phyloP scores from a whole-genome alignment of 371 early-diverging fungal species.

The Mucor sp. region DNA sequence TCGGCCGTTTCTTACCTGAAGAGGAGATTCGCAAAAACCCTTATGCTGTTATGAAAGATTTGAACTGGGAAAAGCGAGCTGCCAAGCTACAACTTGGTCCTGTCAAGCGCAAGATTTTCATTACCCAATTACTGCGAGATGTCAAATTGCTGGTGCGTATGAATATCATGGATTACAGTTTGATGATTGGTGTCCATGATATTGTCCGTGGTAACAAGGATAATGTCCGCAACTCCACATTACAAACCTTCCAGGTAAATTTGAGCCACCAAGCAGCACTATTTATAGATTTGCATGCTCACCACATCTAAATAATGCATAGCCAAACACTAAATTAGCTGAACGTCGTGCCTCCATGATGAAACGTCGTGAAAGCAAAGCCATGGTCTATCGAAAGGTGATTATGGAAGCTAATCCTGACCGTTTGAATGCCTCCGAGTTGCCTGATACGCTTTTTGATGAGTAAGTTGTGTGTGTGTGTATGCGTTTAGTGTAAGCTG shows the following conservation, averaged over 20 bases:
- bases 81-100: slow-evolving; percentile 83
- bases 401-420: slow-evolving; percentile 73
- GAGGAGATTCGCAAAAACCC: slow-evolving; percentile 78
- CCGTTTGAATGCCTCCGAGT: slow-evolving; percentile 54
- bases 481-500: background rate
- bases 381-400: slow-evolving; percentile 68
- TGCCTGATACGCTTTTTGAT: slow-evolving; percentile 49
- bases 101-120: slow-evolving; percentile 70
- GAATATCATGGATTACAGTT: slow-evolving; percentile 89
- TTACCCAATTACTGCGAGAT: slow-evolving; percentile 84
- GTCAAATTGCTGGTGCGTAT: slow-evolving; percentile 70
- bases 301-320: background rate
- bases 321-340: slow-evolving; percentile 53
- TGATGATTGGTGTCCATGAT: slow-evolving; percentile 90
- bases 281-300: background rate
- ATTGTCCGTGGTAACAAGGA: slow-evolving; percentile 78
- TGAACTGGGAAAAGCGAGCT: slow-evolving; percentile 84
- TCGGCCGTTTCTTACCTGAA: slow-evolving; percentile 77
- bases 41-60: slow-evolving; percentile 88
- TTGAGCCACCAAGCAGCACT: background rate
- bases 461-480: slow-evolving; percentile 36
- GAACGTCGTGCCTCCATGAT: slow-evolving; percentile 42
- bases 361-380: slow-evolving; percentile 62
- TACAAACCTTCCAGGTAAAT: slow-evolving; percentile 62
- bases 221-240: slow-evolving; percentile 82